Conservation (phyloP, 176 grass and related monocot species). For the Panicum miliaceum region DNA sequence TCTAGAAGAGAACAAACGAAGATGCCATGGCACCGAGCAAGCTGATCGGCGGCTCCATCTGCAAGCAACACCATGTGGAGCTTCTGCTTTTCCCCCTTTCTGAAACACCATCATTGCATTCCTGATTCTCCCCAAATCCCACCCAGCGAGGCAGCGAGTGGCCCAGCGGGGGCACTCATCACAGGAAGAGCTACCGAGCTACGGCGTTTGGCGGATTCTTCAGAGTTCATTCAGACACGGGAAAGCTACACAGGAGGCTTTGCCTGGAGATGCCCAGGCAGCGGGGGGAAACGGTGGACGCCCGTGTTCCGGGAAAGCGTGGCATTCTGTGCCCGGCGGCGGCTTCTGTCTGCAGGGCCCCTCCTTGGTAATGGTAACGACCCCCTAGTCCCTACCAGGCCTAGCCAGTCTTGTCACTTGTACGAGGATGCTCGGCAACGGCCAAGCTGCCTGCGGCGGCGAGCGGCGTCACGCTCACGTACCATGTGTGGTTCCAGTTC, state of each 20-base stretch:
- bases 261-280: constrained; percentile 20
- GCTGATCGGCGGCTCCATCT: neutral
- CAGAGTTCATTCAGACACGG: neutral
- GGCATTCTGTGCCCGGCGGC: constrained; percentile 8
- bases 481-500: neutral
- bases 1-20: neutral
- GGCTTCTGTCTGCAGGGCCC: constrained; percentile 2
- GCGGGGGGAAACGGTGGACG: neutral
- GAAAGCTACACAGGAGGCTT: neutral
- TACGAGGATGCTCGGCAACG: neutral
- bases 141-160: neutral
- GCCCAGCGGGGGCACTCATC: neutral
- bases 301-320: constrained; percentile 26
- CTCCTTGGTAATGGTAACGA: neutral
- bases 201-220: neutral
- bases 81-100: too few species aligned
- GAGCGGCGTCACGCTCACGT: neutral
- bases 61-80: constrained; percentile 7
- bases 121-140: neutral
- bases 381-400: neutral
- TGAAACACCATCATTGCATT: neutral
- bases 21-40: neutral
- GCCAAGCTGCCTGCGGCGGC: neutral
- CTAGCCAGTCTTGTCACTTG: neutral
- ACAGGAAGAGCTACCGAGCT: too few species aligned